phyloP scores from a whole-genome alignment of 169 alveolate species.

The Cryptosporidium sp. region DNA sequence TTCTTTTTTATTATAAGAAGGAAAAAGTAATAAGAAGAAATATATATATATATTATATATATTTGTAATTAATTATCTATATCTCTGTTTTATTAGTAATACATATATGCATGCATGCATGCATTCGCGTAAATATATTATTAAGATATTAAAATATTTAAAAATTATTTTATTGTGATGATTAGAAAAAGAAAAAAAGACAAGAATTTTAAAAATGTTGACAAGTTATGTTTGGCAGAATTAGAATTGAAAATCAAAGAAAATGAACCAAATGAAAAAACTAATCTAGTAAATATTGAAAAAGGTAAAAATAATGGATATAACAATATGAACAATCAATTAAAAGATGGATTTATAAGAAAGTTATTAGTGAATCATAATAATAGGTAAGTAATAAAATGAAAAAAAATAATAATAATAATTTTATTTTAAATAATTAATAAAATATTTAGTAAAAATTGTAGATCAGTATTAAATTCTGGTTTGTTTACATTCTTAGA shows the following conservation, averaged over 20 bases:
- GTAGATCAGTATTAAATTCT: conserved; percentile 33
- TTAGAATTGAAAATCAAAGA: background rate
- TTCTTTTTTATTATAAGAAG: background rate
- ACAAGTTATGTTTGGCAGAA: background rate
- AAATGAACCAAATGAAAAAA: background rate
- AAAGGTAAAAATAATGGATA: background rate
- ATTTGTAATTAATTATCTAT: background rate
- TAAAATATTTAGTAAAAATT: background rate
- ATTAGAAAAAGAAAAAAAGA: background rate
- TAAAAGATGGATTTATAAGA: conserved; percentile 53
- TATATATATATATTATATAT: background rate
- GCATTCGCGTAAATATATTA: background rate
- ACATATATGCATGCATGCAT: background rate
- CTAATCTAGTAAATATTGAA: background rate
- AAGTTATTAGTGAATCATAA: conserved; percentile 18
- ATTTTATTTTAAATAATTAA: background rate
- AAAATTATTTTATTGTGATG: background rate
- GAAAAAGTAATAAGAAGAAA: background rate
- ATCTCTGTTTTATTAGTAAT: too few relatives aligned
- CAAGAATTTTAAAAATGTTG: background rate
- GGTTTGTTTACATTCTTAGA: conserved; percentile 19
- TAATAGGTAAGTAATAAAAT: conserved; percentile 42
- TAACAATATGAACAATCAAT: background rate
- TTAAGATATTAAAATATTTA: background rate
- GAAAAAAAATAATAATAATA: background rate